Conservation (phyloP, 2,329 filamentous ascomycete genomes). For the Podosphaera fusca region DNA sequence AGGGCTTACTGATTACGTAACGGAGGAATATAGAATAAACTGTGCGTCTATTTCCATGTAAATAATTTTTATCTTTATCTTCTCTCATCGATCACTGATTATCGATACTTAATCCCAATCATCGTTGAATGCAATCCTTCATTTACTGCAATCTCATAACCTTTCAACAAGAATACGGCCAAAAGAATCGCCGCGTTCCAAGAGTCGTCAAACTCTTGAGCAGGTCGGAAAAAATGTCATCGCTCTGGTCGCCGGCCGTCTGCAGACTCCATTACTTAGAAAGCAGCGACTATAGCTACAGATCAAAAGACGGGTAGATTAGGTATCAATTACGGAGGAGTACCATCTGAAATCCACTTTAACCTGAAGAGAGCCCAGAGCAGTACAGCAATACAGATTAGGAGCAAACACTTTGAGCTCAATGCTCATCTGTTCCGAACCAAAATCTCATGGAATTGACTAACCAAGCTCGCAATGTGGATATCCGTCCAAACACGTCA, state of each 20-base stretch:
- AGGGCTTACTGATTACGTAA: too few species aligned
- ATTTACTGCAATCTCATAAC: too few species aligned
- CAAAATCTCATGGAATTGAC: background rate
- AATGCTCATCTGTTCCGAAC: background rate
- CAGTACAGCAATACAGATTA: background rate
- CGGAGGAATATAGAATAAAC: too few species aligned
- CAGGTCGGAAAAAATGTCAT: background rate
- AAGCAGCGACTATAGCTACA: background rate
- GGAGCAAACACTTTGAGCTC: background rate
- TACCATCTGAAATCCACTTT: background rate
- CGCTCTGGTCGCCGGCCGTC: background rate
- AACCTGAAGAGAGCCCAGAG: too few species aligned
- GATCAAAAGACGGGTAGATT: background rate
- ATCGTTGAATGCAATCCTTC: too few species aligned
- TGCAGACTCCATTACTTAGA: background rate
- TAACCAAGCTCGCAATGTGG: background rate
- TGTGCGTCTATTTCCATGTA: too few species aligned
- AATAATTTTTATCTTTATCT: too few species aligned
- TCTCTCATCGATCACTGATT: too few species aligned
- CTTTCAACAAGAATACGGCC: too few species aligned
- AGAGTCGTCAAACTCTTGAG: background rate
- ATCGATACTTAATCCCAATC: too few species aligned
- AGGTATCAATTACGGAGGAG: background rate
- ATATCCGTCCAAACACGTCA: background rate
- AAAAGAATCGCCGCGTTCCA: background rate